A percentile compares a stretch with the other conserved stretches of the same genome.
Evolutionary conservation across 2,329 filamentous ascomycete genomes (phyloP).

Genomic region (Chaetomium strumarium): DNA sequence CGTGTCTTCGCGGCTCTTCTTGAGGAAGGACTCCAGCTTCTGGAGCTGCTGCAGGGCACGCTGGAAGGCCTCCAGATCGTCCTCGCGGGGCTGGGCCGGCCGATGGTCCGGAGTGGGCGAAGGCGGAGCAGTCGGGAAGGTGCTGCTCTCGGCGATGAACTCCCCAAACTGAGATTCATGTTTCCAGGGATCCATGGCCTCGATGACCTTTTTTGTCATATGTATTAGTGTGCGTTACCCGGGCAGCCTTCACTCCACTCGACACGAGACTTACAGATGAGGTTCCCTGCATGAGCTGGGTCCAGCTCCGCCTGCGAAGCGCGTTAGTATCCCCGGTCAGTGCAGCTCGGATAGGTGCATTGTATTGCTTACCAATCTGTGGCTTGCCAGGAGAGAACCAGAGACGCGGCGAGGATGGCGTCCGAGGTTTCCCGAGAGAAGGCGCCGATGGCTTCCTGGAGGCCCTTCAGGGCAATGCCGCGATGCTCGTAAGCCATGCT

Average conservation of each 20-base stretch:
- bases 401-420: conserved; percentile 82
- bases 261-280: conserved; percentile 62
- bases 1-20: conserved; percentile 62
- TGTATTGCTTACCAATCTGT: conserved; percentile 75
- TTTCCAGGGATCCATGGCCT: conserved; percentile 87
- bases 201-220: conserved; percentile 60
- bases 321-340: conserved; percentile 32
- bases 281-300: conserved; percentile 84
- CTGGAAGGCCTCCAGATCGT: conserved; percentile 64
- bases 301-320: conserved; percentile 74
- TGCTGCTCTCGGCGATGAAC: conserved; percentile 74
- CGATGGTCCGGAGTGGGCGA: conserved; percentile 58
- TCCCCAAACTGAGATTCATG: conserved; percentile 81
- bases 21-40: conserved; percentile 61
- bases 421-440: conserved; percentile 87
- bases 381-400: conserved; percentile 91
- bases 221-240: conserved; percentile 16
- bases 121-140: conserved; percentile 60
- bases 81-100: conserved; percentile 58
- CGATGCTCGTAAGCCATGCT: conserved; percentile 88
- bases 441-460: conserved; percentile 78
- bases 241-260: neutral
- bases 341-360: conserved; percentile 27
- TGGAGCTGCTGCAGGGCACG: conserved; percentile 61
- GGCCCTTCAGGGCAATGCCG: conserved; percentile 75